Evolutionary conservation across 2,329 filamentous ascomycete genomes (phyloP).

Genomic region (Emmonsiellopsis sp.): DNA sequence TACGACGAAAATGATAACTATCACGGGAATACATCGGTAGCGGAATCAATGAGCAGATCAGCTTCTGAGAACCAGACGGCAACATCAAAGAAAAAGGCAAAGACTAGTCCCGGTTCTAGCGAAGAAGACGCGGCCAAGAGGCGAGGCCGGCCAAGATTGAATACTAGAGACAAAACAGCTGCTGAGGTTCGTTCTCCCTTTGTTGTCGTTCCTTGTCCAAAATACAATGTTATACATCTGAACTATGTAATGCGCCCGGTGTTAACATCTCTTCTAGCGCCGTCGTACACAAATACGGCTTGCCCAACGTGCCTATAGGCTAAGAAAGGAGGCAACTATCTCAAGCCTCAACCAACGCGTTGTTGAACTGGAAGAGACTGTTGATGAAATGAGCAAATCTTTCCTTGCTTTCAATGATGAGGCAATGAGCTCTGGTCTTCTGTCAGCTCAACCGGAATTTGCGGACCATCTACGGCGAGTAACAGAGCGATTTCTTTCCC

Average conservation of each 20-base stretch:
- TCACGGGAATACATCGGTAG: not conserved
- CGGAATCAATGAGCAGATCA: not conserved
- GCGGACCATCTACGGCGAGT: conserved; percentile 48
- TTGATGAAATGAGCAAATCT: conserved; percentile 63
- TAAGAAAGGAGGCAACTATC: conserved; percentile 75
- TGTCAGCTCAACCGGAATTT: conserved; percentile 48
- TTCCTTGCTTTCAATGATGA: conserved; percentile 60
- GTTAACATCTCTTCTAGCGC: conserved; percentile 41
- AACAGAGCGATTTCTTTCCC: conserved; percentile 48
- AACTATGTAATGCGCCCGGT: not conserved
- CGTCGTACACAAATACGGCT: conserved; percentile 78
- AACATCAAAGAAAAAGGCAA: not conserved
- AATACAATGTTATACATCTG: too few relatives aligned
- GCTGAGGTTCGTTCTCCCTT: conserved; percentile 55
- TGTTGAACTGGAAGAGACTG: conserved; percentile 54
- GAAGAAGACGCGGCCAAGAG: conserved; percentile 33
- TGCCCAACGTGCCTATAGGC: conserved; percentile 74
- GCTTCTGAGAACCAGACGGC: not conserved
- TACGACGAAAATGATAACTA: not conserved
- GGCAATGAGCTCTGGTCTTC: conserved; percentile 47
- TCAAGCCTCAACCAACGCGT: conserved; percentile 62
- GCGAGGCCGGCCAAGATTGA: conserved; percentile 64
- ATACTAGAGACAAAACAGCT: conserved; percentile 67
- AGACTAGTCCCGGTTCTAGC: not conserved
- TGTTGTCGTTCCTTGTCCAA: conserved; percentile 1